Conservation (phyloP, 352 stramenopile genomes). For the Phytophthora hybrid region DNA sequence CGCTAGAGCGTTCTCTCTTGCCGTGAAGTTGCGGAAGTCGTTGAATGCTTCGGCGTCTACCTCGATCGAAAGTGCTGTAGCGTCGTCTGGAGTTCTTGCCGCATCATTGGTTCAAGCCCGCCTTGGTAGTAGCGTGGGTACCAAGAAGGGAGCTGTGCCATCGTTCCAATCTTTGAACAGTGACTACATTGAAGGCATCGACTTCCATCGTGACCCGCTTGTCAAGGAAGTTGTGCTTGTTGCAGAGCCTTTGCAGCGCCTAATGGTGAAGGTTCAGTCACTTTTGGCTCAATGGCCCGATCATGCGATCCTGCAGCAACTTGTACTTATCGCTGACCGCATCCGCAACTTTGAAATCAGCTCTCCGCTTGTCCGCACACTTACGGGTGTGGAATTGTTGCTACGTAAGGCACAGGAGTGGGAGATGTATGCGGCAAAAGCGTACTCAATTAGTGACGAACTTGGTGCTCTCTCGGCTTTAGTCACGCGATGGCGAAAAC, state of each 20-base stretch:
- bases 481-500: slow-evolving; percentile 97
- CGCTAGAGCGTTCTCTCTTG: slow-evolving; percentile 72
- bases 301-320: slow-evolving; percentile 96
- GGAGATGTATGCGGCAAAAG: slow-evolving; percentile 95
- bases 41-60: slow-evolving; percentile 65
- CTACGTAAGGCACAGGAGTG: slow-evolving; percentile 98
- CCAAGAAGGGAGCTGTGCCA: slow-evolving; percentile 45
- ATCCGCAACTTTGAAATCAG: slow-evolving; percentile 91
- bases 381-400: slow-evolving; percentile 96
- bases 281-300: slow-evolving; percentile 96
- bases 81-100: slow-evolving; percentile 65
- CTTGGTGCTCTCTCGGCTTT: slow-evolving; percentile 93
- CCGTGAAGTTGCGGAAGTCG: slow-evolving; percentile 69
- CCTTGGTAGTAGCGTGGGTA: slow-evolving; percentile 51
- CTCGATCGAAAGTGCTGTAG: slow-evolving; percentile 58
- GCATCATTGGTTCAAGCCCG: slow-evolving; percentile 77
- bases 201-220: slow-evolving; percentile 96
- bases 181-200: slow-evolving; percentile 83
- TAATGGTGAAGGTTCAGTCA: slow-evolving; percentile 91
- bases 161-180: slow-evolving; percentile 67
- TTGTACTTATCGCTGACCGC: slow-evolving; percentile 91
- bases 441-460: slow-evolving; percentile 93
- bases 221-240: slow-evolving; percentile 93
- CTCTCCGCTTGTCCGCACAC: slow-evolving; percentile 88
- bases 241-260: slow-evolving; percentile 83